These are phyloP conservation scores for Myxozyma melibiosi DNA, from an alignment of 805 yeast species.

Conservation along the genomic window DNA sequence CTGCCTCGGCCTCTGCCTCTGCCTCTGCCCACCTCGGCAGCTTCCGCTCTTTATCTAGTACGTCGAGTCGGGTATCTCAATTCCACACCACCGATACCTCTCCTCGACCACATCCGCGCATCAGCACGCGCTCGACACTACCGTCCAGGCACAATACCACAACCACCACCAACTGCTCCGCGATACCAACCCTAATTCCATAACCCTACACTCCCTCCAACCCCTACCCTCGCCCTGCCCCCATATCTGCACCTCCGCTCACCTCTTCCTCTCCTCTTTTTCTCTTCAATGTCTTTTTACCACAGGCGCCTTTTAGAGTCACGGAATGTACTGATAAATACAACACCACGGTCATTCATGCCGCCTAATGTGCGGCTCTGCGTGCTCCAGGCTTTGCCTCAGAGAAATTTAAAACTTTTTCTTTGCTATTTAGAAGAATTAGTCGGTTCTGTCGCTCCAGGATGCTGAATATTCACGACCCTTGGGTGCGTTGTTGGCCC, in stretches of 20 bases:
- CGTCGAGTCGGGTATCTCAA: no score
- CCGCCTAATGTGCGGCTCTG: constrained; percentile 6
- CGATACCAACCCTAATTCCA: not conserved
- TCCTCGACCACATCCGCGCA: no score
- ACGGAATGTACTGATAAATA: constrained; percentile 1
- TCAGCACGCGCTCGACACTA: no score
- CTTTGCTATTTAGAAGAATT: not conserved
- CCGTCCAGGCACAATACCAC: not conserved
- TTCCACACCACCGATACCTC: no score
- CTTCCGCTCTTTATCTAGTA: no score
- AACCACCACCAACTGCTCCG: not conserved
- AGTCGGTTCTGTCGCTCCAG: constrained; percentile 12
- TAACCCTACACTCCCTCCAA: constrained; percentile 3
- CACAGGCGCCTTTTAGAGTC: constrained; percentile 23
- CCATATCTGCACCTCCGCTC: not conserved
- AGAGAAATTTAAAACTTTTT: constrained; percentile 9
- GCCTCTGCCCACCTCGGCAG: no score
- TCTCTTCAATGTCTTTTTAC: constrained; percentile 14
- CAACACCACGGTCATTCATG: constrained; percentile 3
- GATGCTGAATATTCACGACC: not conserved
- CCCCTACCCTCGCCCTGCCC: not conserved
- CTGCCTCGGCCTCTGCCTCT: no score
- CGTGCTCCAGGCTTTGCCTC: constrained; percentile 19
- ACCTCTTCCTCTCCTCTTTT: not conserved
- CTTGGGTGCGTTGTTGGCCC: not conserved